Conservation (phyloP, 2,329 filamentous ascomycete genomes). For the Escovopsis weberi region DNA sequence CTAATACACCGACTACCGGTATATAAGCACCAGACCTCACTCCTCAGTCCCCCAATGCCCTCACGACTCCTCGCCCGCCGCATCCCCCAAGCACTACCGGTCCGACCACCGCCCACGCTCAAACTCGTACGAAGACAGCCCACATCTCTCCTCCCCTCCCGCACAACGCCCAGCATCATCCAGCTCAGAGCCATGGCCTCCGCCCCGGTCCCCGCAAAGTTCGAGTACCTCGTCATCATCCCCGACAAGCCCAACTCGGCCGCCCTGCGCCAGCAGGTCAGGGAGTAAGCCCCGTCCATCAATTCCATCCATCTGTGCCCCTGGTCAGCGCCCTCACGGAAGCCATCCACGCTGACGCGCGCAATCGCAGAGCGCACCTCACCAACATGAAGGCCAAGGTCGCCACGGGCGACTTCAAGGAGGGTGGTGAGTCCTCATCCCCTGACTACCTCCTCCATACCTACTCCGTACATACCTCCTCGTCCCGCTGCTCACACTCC, state of each 20-base stretch:
- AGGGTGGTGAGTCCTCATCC: background rate
- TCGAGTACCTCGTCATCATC: constrained; percentile 54
- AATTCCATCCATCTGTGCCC: too few relatives aligned
- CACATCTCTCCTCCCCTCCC: constrained; percentile 4
- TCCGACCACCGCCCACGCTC: too few relatives aligned
- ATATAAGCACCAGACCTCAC: background rate
- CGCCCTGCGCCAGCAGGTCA: constrained; percentile 46
- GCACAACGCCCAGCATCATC: constrained; percentile 1
- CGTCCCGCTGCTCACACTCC: too few relatives aligned
- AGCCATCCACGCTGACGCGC: too few relatives aligned
- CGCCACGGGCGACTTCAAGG: background rate
- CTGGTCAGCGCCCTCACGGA: too few relatives aligned
- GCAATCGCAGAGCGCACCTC: too few relatives aligned
- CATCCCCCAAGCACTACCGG: background rate
- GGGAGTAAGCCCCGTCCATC: constrained; percentile 36
- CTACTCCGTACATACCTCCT: too few relatives aligned
- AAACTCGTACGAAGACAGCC: constrained; percentile 6
- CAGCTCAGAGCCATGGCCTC: constrained; percentile 16
- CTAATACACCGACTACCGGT: too few relatives aligned
- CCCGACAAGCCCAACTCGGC: constrained; percentile 48
- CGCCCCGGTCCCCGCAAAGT: constrained; percentile 23
- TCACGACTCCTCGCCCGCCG: background rate
- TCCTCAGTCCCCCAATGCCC: background rate
- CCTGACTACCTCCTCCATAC: too few relatives aligned
- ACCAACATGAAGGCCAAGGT: background rate